A percentile compares a stretch with the other conserved stretches of the same genome.
Conservation (phyloP, 441 rosid genomes). For the Pelargonium fulgidum region DNA sequence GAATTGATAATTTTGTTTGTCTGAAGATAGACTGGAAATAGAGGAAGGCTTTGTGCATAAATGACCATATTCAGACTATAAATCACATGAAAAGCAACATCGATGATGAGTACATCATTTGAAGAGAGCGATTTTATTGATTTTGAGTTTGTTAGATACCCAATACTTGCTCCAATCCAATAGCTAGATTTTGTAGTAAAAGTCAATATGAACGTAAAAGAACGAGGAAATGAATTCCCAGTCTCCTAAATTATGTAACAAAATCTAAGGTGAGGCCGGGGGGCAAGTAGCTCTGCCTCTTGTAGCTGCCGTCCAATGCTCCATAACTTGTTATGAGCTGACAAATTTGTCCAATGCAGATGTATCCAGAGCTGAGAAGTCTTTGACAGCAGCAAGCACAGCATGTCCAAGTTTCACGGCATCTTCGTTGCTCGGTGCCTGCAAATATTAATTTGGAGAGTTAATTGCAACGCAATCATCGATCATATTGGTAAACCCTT, state of each 20-base stretch:
- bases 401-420: slow-evolving; percentile 65
- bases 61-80: no score
- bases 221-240: background rate
- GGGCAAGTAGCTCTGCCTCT: background rate
- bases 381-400: slow-evolving; percentile 58
- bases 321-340: slow-evolving; percentile 28
- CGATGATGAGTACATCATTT: background rate
- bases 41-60: no score
- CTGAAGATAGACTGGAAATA: no score
- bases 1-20: background rate
- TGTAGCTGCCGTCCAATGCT: background rate
- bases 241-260: background rate
- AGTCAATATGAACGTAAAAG: background rate
- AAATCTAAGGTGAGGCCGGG: background rate
- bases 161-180: background rate
- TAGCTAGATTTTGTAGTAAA: background rate
- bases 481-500: background rate
- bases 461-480: slow-evolving; percentile 3
- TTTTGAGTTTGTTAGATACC: background rate
- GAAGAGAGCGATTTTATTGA: background rate
- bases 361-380: slow-evolving; percentile 74
- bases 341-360: slow-evolving; percentile 63
- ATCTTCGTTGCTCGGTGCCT: slow-evolving; percentile 76
- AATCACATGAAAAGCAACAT: no score
- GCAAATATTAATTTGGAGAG: background rate